Evolutionary conservation across 177 flowering plant genomes (phyloP).

Genomic region (Vitis hybrid): DNA sequence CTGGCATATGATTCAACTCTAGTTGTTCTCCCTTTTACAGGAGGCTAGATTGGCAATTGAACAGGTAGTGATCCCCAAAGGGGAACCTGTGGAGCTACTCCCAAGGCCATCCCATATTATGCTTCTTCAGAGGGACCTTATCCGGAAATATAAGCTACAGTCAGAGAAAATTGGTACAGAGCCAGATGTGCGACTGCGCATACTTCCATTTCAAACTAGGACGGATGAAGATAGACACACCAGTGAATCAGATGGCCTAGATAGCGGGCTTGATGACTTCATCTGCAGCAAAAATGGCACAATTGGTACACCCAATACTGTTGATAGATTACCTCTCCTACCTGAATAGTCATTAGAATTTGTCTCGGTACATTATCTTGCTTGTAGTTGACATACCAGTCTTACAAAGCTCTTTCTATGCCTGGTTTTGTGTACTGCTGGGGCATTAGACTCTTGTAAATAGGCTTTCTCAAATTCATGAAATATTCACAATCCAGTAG

Average conservation of each 20-base stretch:
- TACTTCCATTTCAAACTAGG: slow-evolving; percentile 49
- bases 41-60: slow-evolving; percentile 87
- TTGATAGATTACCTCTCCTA: slow-evolving; percentile 65
- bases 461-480: too few species aligned
- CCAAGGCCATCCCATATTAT: slow-evolving; percentile 69
- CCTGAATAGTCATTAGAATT: slow-evolving; percentile 42
- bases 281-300: slow-evolving; percentile 18
- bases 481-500: too few species aligned
- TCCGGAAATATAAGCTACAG: slow-evolving; percentile 55
- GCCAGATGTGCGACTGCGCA: slow-evolving; percentile 41
- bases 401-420: too few species aligned
- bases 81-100: slow-evolving; percentile 75
- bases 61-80: slow-evolving; percentile 74
- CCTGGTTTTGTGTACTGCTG: too few species aligned
- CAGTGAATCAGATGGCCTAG: slow-evolving; percentile 22
- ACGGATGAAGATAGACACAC: slow-evolving; percentile 13
- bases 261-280: slow-evolving; percentile 22
- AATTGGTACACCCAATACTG: slow-evolving; percentile 38
- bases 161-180: slow-evolving; percentile 54
- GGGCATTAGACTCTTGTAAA: not conserved
- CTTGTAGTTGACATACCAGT: too few species aligned
- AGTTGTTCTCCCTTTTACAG: slow-evolving; percentile 29
- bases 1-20: not conserved
- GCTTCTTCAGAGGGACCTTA: slow-evolving; percentile 65
- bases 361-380: too few species aligned